Evolutionary conservation across 345 rosid species (phyloP).

Genomic region (Citrus maxima): DNA sequence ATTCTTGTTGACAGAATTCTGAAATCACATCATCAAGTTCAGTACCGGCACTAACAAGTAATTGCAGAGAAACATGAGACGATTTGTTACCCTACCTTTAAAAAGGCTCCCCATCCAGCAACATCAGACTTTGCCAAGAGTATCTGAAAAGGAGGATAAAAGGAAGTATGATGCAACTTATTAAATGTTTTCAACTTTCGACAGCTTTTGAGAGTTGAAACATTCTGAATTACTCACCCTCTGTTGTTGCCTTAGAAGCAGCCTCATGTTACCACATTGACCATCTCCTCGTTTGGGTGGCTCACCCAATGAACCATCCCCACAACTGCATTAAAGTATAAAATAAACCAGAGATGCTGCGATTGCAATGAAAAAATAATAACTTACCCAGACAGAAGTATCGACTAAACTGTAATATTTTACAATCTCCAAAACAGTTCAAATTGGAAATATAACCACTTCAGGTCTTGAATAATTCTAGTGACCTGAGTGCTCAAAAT

Average conservation of each 20-base stretch:
- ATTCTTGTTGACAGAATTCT: constrained; percentile 92
- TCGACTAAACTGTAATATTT: background rate
- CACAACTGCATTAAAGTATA: constrained; percentile 52
- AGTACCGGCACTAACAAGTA: constrained; percentile 11
- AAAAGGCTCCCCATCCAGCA: constrained; percentile 99
- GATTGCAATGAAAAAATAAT: constrained; percentile 7
- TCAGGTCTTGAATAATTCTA: background rate
- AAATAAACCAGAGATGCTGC: constrained; percentile 1
- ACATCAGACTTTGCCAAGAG: constrained; percentile 88
- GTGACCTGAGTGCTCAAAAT: background rate
- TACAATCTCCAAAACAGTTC: background rate
- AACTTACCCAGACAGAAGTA: background rate
- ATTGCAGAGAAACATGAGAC: background rate
- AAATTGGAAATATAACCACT: background rate
- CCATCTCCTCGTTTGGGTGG: constrained; percentile 64
- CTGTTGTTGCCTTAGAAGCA: constrained; percentile 75
- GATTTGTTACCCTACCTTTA: constrained; percentile 56
- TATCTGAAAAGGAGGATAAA: constrained; percentile 43
- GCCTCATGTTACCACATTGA: constrained; percentile 86
- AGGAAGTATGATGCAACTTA: constrained; percentile 5
- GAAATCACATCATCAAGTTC: constrained; percentile 28
- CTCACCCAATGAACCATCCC: constrained; percentile 69
- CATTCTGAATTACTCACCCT: constrained; percentile 42
- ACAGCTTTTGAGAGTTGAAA: background rate
- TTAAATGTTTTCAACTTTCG: background rate